These are phyloP conservation scores for Diutina ranongensis DNA, from an alignment of 1,139 yeast genomes.

Conservation along the genomic window DNA sequence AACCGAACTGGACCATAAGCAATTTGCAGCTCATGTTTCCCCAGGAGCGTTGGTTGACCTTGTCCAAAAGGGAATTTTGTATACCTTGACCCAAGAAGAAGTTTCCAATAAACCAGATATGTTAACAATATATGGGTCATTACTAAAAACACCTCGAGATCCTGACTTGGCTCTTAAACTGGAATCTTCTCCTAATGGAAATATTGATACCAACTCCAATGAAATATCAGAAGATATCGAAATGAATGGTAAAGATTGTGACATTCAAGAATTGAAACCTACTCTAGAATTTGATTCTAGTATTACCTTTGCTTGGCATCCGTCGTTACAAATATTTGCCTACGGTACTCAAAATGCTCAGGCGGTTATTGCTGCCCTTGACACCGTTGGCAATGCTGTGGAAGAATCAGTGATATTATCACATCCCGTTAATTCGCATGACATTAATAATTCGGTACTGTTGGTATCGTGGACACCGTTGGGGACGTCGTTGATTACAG, in stretches of 20 bases:
- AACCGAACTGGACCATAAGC: conserved; percentile 38
- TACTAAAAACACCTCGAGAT: not conserved
- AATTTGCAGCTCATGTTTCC: conserved; percentile 35
- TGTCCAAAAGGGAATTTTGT: conserved; percentile 78
- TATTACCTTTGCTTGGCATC: conserved; percentile 30
- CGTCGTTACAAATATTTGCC: conserved; percentile 25
- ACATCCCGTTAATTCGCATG: conserved; percentile 19
- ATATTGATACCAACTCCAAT: not conserved
- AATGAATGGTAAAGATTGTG: conserved; percentile 11
- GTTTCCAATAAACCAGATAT: conserved; percentile 8
- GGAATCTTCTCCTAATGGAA: not conserved
- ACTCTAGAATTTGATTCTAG: conserved; percentile 17
- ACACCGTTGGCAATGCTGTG: conserved; percentile 16
- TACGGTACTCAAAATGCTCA: conserved; percentile 24
- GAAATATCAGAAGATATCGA: conserved; percentile 11
- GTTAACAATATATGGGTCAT: not conserved
- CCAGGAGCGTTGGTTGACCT: conserved; percentile 72
- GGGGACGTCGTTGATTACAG: conserved; percentile 47
- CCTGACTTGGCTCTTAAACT: not conserved
- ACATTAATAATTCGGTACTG: conserved; percentile 15
- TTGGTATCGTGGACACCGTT: conserved; percentile 50
- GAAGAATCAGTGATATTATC: conserved; percentile 24
- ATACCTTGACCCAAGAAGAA: conserved; percentile 29
- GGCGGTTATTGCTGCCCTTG: conserved; percentile 25
- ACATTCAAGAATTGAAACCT: conserved; percentile 16